A percentile compares a stretch with the other conserved stretches of the same genome.
Evolutionary conservation across 1,284 basidiomycete species (phyloP).

Genomic region (Apiotrichum porosum): DNA sequence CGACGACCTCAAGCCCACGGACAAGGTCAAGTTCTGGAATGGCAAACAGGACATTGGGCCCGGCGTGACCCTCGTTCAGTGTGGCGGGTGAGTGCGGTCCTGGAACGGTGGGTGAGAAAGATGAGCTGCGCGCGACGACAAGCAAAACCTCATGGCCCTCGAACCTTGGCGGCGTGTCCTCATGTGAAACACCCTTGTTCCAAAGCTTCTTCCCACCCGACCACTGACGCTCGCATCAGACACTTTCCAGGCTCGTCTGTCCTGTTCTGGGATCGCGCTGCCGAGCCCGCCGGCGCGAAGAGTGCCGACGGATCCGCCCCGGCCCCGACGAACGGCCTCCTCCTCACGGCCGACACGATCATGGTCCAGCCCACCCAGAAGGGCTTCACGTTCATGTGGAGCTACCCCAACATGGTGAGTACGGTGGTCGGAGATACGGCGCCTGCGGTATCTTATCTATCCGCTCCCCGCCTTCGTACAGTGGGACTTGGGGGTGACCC

Average conservation of each 20-base stretch:
- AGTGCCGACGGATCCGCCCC: slow-evolving; percentile 20
- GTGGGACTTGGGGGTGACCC: no score
- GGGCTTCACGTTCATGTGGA: slow-evolving; percentile 46
- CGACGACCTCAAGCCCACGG: slow-evolving; percentile 19
- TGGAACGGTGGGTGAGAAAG: no score
- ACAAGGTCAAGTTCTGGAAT: slow-evolving; percentile 34
- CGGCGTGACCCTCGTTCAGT: slow-evolving; percentile 37
- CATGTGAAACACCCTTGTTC: no score
- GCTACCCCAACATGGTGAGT: slow-evolving; percentile 45
- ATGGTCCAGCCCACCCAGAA: slow-evolving; percentile 42
- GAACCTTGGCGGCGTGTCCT: no score
- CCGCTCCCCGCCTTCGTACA: no score
- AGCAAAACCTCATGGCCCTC: no score
- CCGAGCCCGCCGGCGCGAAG: slow-evolving; percentile 26
- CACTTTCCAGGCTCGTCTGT: slow-evolving; percentile 46
- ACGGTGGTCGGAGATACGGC: background rate
- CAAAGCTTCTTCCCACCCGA: no score
- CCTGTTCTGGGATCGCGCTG: slow-evolving; percentile 43
- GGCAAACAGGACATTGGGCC: slow-evolving; percentile 22
- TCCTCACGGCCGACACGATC: slow-evolving; percentile 43
- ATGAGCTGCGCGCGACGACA: no score
- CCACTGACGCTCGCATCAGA: slow-evolving; percentile 13
- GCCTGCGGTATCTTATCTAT: no score
- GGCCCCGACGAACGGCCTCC: slow-evolving; percentile 31
- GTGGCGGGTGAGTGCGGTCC: slow-evolving; percentile 40